phyloP scores from a whole-genome alignment of 1,284 basidiomycete species.

The Ustilago tritici region DNA sequence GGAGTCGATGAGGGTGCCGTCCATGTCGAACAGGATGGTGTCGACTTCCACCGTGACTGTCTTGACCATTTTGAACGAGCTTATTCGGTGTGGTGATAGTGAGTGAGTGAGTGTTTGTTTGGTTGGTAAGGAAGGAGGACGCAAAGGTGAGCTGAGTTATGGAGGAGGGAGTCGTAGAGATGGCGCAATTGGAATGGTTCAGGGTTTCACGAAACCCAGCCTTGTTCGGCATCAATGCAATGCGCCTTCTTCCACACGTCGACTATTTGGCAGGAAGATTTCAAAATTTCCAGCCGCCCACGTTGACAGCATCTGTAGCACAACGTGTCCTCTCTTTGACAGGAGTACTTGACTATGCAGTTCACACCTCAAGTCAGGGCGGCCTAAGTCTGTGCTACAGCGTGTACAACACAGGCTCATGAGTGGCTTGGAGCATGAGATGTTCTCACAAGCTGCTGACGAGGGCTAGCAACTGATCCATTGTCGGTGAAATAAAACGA shows the following conservation, averaged over 20 bases:
- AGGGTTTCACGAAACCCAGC: neutral
- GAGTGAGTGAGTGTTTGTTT: neutral
- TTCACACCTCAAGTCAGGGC: too few species aligned
- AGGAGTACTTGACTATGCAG: too few species aligned
- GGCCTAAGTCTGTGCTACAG: too few species aligned
- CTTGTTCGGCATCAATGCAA: neutral
- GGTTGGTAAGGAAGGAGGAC: neutral
- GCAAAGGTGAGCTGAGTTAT: neutral
- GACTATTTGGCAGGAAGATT: conserved; percentile 5
- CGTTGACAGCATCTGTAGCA: neutral
- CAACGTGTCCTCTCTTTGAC: neutral
- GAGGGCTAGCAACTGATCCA: neutral
- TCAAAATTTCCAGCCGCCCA: conserved; percentile 2
- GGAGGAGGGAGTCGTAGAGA: neutral
- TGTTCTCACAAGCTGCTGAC: neutral
- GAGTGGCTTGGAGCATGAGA: neutral
- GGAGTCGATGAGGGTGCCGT: conserved; percentile 68
- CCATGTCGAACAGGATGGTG: conserved; percentile 69
- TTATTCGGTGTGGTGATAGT: neutral
- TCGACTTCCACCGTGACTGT: conserved; percentile 50
- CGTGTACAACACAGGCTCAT: neutral
- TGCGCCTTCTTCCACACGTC: conserved; percentile 3
- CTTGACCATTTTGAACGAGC: conserved; percentile 38
- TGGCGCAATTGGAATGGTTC: conserved; percentile 1
- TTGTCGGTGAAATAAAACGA: neutral